Conservation (phyloP, 2,329 filamentous ascomycete species). For the Xylariaceae sp. region DNA sequence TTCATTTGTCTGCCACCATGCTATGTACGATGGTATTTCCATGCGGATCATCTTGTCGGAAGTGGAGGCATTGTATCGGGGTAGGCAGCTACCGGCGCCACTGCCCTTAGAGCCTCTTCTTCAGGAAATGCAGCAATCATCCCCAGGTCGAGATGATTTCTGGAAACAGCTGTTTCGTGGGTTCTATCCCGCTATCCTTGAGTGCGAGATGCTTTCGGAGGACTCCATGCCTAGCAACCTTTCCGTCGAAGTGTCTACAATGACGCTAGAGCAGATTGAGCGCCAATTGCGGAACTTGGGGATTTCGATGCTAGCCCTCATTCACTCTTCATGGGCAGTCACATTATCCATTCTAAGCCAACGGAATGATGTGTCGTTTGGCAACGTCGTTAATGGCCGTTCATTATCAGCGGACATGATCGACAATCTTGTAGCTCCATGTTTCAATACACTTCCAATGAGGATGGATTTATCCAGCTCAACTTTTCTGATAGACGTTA, state of each 20-base stretch:
- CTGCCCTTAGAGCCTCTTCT: constrained; percentile 63
- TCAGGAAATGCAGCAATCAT: constrained; percentile 48
- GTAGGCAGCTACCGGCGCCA: constrained; percentile 43
- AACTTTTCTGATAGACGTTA: constrained; percentile 52
- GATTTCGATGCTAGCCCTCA: constrained; percentile 60
- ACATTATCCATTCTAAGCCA: constrained; percentile 55
- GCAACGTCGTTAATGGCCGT: constrained; percentile 78
- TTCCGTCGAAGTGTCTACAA: constrained; percentile 10
- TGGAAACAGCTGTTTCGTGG: constrained; percentile 58
- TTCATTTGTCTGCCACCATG: constrained; percentile 66
- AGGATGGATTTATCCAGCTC: constrained; percentile 50
- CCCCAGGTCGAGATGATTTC: constrained; percentile 53
- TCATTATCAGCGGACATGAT: constrained; percentile 61
- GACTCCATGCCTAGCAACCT: constrained; percentile 13
- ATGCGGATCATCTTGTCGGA: constrained; percentile 67
- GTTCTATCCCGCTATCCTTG: constrained; percentile 38
- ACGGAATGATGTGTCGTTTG: constrained; percentile 72
- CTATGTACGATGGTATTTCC: constrained; percentile 80
- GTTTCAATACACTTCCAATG: constrained; percentile 84
- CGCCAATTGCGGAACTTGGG: constrained; percentile 48
- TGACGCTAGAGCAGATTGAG: constrained; percentile 45
- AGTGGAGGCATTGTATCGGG: constrained; percentile 56
- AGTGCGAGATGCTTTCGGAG: background rate
- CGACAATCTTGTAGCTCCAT: constrained; percentile 75
- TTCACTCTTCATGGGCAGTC: constrained; percentile 70